Evolutionary conservation across 1,139 yeast species (phyloP).

Genomic region (Hansenula sp.): DNA sequence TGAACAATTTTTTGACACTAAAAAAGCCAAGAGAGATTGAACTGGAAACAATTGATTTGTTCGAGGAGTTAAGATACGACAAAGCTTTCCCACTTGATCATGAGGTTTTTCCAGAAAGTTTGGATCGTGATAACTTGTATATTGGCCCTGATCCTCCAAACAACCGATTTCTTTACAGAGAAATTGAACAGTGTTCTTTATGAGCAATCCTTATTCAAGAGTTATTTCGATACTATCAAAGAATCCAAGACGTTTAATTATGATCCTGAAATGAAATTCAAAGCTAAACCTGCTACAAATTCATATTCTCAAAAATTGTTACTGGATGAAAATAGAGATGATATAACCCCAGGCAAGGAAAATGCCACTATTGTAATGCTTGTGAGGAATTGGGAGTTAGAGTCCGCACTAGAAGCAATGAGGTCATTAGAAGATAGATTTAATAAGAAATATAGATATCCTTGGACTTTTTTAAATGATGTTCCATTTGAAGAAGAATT

Average conservation of each 20-base stretch:
- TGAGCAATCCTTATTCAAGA: constrained; percentile 14
- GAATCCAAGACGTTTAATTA: neutral
- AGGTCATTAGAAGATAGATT: constrained; percentile 66
- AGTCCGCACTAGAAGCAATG: constrained; percentile 61
- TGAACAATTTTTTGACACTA: no score
- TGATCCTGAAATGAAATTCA: constrained; percentile 14
- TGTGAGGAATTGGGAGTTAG: constrained; percentile 64
- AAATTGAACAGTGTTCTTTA: constrained; percentile 18
- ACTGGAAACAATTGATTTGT: no score
- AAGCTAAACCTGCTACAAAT: constrained; percentile 37
- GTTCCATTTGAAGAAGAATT: constrained; percentile 71
- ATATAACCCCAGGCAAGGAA: constrained; percentile 39
- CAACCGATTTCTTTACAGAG: constrained; percentile 17
- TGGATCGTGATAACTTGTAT: constrained; percentile 22
- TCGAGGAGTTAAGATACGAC: no score
- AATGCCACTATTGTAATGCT: constrained; percentile 65
- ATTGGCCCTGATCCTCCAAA: constrained; percentile 15
- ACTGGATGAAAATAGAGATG: constrained; percentile 28
- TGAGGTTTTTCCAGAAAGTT: constrained; percentile 21
- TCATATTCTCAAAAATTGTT: constrained; percentile 34
- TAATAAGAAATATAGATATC: constrained; percentile 63
- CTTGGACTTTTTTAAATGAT: constrained; percentile 89
- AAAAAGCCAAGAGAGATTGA: no score
- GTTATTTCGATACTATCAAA: constrained; percentile 12
- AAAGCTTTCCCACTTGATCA: constrained; percentile 1